Percentiles rank a stretch among this genome's conserved stretches.
Evolutionary conservation across 305 asterid genomes (phyloP).

Genomic region (Salvia sclarea): DNA sequence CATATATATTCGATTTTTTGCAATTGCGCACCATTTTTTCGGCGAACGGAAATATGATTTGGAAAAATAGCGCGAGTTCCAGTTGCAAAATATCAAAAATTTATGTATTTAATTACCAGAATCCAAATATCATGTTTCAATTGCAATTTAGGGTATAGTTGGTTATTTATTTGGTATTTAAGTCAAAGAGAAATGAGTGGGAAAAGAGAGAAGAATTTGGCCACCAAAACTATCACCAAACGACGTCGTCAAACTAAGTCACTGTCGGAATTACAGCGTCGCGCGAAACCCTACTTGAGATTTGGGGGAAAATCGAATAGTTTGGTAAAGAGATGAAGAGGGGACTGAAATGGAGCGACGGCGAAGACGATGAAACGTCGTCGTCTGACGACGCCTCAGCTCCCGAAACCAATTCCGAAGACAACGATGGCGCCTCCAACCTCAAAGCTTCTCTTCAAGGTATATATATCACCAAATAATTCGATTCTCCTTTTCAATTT

Average conservation of each 20-base stretch:
- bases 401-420: conserved; percentile 40
- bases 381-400: conserved; percentile 59
- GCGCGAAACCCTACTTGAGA: conserved; percentile 21
- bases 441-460: conserved; percentile 54
- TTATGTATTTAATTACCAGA: no score
- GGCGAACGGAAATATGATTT: no score
- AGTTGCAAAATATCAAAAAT: no score
- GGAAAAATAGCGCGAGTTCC: no score
- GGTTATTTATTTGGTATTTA: no score
- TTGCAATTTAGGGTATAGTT: no score
- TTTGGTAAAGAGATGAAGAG: conserved; percentile 58
- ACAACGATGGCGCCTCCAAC: conserved; percentile 34
- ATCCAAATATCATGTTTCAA: no score
- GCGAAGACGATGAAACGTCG: conserved; percentile 52
- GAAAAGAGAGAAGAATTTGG: no score
- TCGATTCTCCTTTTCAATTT: not conserved
- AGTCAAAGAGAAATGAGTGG: no score
- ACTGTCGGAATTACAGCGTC: not conserved
- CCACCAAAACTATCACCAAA: not conserved
- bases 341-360: conserved; percentile 65
- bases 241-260: conserved; percentile 23
- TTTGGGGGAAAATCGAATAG: not conserved
- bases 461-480: conserved; percentile 18
- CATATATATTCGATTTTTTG: no score
- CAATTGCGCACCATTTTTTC: no score